These are phyloP conservation scores for Cucurbita argyrosperma DNA, from an alignment of 306 rosid genomes.

Conservation along the genomic window DNA sequence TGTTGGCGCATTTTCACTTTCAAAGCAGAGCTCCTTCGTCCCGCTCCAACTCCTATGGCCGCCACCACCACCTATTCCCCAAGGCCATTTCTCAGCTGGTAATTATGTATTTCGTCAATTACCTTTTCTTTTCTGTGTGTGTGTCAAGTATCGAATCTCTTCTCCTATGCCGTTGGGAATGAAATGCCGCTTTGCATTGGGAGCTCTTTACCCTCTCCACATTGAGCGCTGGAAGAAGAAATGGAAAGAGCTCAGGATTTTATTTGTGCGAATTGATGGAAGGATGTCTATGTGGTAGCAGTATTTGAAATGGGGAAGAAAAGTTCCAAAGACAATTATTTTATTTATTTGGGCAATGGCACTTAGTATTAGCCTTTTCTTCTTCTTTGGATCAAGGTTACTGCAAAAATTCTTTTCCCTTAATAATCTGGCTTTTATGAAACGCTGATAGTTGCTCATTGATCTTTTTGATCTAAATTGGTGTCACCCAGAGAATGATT, in stretches of 20 bases:
- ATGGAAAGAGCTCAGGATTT: background rate
- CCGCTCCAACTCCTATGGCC: constrained; percentile 35
- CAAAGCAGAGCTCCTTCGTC: constrained; percentile 40
- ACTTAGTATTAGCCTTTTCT: background rate
- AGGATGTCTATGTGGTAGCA: background rate
- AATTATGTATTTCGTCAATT: background rate
- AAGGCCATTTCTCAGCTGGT: constrained; percentile 91
- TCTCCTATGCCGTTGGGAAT: background rate
- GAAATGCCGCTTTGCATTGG: background rate
- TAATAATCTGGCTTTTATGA: background rate
- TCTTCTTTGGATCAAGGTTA: background rate
- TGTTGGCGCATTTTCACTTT: constrained; percentile 79
- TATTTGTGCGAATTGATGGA: background rate
- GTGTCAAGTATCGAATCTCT: background rate
- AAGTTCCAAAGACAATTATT: background rate
- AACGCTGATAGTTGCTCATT: background rate
- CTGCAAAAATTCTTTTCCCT: background rate
- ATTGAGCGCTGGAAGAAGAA: background rate
- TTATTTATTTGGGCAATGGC: background rate
- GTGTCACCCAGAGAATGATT: background rate
- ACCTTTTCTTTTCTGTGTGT: background rate
- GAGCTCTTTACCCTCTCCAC: background rate
- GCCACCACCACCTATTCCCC: constrained; percentile 85
- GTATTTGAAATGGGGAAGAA: background rate
- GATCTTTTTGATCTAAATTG: background rate